phyloP scores from a whole-genome alignment of 192 early-diverging fungal genomes.

The Coemansia sp. region DNA sequence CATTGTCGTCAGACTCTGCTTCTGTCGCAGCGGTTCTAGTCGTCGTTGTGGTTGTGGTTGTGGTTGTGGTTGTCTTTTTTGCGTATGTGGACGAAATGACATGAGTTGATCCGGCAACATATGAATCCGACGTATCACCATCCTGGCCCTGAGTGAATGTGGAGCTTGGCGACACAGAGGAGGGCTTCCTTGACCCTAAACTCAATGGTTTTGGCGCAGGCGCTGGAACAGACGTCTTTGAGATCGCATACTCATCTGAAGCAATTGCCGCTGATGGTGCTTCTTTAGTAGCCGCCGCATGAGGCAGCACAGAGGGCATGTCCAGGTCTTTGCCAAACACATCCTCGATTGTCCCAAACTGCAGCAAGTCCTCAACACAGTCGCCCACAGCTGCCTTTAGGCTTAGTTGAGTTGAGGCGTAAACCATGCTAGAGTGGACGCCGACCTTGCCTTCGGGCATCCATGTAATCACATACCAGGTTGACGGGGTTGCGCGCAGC shows the following conservation, averaged over 20 bases:
- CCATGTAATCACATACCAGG: constrained; percentile 56
- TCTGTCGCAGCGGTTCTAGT: not conserved
- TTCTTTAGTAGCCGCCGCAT: not conserved
- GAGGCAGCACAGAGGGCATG: not conserved
- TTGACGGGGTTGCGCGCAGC: constrained; percentile 28
- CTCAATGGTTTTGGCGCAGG: constrained; percentile 39
- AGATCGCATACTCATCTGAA: not conserved
- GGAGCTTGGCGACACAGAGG: not conserved
- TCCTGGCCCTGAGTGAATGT: not conserved
- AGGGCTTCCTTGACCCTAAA: constrained; percentile 1
- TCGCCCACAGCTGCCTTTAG: constrained; percentile 51
- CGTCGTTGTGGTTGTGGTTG: constrained; percentile 4
- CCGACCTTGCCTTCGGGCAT: constrained; percentile 55
- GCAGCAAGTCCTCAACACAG: constrained; percentile 32
- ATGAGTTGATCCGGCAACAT: not conserved
- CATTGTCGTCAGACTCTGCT: not conserved
- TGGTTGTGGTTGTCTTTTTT: constrained; percentile 1
- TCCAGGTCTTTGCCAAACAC: constrained; percentile 18
- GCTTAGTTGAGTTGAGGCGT: constrained; percentile 49
- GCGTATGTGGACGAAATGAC: constrained; percentile 1
- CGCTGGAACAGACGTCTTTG: constrained; percentile 7
- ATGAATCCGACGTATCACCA: not conserved
- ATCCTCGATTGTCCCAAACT: constrained; percentile 48
- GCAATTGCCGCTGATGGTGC: not conserved
- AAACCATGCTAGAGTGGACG: constrained; percentile 54